Conservation (phyloP, 257 asterid species). For the Solanum arcanum region DNA sequence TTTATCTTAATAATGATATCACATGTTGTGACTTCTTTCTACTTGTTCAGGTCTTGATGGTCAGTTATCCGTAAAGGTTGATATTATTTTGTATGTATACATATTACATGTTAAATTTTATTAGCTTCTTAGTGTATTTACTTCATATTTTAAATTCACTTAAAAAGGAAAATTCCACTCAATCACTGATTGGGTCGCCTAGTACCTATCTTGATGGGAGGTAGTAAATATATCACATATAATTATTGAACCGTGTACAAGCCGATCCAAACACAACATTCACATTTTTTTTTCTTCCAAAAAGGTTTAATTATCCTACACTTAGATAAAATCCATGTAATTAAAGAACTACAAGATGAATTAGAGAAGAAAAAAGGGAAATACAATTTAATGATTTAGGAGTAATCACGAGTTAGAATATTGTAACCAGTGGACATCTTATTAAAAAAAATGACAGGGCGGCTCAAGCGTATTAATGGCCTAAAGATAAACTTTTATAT, state of each 20-base stretch:
- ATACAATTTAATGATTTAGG: constrained; percentile 73
- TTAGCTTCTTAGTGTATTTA: neutral
- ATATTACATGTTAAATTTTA: neutral
- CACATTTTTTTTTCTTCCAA: neutral
- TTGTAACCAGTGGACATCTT: constrained; percentile 72
- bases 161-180: neutral
- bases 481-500: too few species aligned
- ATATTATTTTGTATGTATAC: too few species aligned
- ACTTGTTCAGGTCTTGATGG: too few species aligned
- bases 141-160: neutral
- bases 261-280: neutral
- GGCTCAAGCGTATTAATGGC: too few species aligned
- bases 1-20: neutral
- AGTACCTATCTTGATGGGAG: neutral
- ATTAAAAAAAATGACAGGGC: constrained; percentile 8
- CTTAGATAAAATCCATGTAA: neutral
- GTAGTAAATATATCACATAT: too few species aligned
- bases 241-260: neutral
- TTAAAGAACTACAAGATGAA: neutral
- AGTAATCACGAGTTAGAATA: constrained; percentile 84
- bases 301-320: neutral
- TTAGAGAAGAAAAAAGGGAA: neutral
- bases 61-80: neutral
- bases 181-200: neutral
- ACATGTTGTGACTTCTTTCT: too few species aligned